Conservation (phyloP, 305 asterid genomes). For the Stenogyne calaminthoides region DNA sequence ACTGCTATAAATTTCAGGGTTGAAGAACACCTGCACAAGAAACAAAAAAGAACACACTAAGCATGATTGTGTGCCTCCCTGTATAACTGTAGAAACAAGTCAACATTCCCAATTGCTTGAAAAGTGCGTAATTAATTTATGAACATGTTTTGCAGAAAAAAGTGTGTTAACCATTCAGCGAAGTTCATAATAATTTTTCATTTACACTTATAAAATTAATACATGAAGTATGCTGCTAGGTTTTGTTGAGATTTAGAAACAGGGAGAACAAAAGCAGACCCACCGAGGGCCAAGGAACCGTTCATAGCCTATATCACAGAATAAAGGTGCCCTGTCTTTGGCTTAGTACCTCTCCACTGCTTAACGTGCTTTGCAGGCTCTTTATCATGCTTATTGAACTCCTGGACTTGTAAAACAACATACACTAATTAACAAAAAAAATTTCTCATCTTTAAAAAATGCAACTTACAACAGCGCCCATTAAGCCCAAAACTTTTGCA, state of each 20-base stretch:
- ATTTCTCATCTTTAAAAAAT: neutral
- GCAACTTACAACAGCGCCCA: neutral
- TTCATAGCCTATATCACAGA: slow-evolving; percentile 94
- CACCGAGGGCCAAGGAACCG: slow-evolving; percentile 98
- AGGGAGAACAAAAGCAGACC: slow-evolving; percentile 51
- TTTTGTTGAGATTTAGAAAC: slow-evolving; percentile 24
- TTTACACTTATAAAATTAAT: neutral
- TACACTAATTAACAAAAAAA: slow-evolving; percentile 25
- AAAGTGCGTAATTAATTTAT: slow-evolving; percentile 1
- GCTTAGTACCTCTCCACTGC: slow-evolving; percentile 96
- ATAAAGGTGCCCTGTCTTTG: slow-evolving; percentile 93
- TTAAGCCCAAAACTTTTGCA: neutral
- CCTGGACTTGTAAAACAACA: slow-evolving; percentile 55
- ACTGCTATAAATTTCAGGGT: slow-evolving; percentile 76
- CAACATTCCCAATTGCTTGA: neutral
- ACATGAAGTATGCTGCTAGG: slow-evolving; percentile 9
- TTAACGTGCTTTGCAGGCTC: slow-evolving; percentile 87
- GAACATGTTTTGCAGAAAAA: neutral
- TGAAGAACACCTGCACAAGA: slow-evolving; percentile 76
- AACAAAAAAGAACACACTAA: slow-evolving; percentile 15
- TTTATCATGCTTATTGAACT: slow-evolving; percentile 90
- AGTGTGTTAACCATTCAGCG: neutral
- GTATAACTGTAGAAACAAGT: neutral
- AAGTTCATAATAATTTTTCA: neutral
- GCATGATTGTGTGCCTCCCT: neutral